Percentiles rank a stretch among this genome's conserved stretches.
Evolutionary conservation across 1,139 yeast genomes (phyloP).

Genomic region (Yamadazyma buinensis): DNA sequence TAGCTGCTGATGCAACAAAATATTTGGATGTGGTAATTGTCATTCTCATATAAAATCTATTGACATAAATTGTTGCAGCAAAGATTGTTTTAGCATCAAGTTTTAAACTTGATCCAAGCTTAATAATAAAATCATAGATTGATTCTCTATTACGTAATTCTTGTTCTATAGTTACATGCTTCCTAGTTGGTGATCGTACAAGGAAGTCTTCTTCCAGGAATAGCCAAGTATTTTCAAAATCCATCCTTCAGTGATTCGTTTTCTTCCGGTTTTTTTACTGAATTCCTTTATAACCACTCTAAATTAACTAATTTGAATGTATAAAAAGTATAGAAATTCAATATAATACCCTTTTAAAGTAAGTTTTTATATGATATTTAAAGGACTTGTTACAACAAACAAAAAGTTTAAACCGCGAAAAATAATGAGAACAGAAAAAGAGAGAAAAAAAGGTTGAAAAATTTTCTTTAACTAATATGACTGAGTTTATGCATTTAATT

Average conservation of each 20-base stretch:
- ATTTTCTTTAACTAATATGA: constrained; percentile 2
- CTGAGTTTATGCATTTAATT: constrained; percentile 49
- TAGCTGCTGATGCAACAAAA: constrained; percentile 45
- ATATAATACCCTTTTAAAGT: too few relatives aligned
- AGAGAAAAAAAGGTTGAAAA: background rate
- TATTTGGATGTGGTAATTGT: constrained; percentile 46
- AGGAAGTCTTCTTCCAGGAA: constrained; percentile 31
- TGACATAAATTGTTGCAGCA: constrained; percentile 40
- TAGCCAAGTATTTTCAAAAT: constrained; percentile 25
- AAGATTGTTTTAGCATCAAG: constrained; percentile 43
- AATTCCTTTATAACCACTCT: too few relatives aligned
- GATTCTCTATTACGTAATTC: constrained; percentile 38
- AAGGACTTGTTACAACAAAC: too few relatives aligned
- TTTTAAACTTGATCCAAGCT: constrained; percentile 34
- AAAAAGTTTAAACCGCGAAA: too few relatives aligned
- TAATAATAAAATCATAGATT: constrained; percentile 38
- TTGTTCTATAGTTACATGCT: constrained; percentile 25
- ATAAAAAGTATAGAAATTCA: too few relatives aligned
- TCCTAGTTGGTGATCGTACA: constrained; percentile 29
- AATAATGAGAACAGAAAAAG: too few relatives aligned
- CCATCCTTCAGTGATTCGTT: too few relatives aligned
- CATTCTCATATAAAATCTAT: constrained; percentile 40
- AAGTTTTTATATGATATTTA: too few relatives aligned
- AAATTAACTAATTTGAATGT: too few relatives aligned
- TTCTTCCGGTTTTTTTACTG: too few relatives aligned